Conservation (phyloP, 176 grass and related monocot genomes). For the Thinopyrum elongatum region DNA sequence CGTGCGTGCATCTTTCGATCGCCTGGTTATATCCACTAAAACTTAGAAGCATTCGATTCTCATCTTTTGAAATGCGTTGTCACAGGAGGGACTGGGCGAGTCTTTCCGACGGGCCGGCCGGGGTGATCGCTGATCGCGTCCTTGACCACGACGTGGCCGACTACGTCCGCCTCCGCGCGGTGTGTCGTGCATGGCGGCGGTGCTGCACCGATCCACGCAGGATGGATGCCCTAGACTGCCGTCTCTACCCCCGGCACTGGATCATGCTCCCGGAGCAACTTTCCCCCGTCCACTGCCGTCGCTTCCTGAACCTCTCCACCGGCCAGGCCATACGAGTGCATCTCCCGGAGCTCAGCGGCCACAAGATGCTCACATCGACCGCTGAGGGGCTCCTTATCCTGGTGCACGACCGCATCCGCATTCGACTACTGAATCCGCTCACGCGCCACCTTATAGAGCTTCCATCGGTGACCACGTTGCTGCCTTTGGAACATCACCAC, state of each 20-base stretch:
- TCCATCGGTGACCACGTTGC: not conserved
- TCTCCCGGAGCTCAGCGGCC: not conserved
- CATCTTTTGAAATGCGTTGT: not conserved
- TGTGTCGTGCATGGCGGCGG: not conserved
- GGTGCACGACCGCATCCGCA: not conserved
- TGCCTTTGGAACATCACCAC: no score
- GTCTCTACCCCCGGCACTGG: not conserved
- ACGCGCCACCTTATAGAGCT: not conserved
- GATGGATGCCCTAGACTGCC: not conserved
- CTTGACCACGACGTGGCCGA: not conserved
- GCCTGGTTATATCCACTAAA: no score
- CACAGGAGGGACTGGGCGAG: not conserved
- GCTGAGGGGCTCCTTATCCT: not conserved
- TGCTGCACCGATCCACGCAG: not conserved
- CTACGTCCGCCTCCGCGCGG: not conserved
- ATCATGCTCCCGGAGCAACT: not conserved
- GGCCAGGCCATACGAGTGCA: not conserved
- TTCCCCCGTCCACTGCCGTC: not conserved
- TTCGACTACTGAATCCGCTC: not conserved
- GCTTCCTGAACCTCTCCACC: not conserved
- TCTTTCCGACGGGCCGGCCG: not conserved
- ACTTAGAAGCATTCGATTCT: no score
- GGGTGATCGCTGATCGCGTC: not conserved
- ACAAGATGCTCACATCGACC: not conserved
- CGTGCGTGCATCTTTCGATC: no score